Base-by-base conservation (phyloP, 768 basidiomycete species). In the Collybia sp. region DNA sequence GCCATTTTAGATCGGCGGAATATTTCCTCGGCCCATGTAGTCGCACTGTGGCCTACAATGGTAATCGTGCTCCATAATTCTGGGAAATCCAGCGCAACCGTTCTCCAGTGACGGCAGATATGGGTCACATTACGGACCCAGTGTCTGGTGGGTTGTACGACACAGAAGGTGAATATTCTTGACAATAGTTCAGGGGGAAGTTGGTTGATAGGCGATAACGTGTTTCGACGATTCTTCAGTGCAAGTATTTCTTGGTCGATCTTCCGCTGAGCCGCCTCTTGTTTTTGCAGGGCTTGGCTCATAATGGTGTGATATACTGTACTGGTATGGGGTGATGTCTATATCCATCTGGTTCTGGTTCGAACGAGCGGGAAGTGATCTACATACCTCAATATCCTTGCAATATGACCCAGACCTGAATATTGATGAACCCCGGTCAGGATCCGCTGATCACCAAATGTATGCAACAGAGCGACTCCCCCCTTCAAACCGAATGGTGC, bases 171-270 rank as follows among this genome's bases (percentile, higher is more conserved):
- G 50, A 75, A 75, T 20, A 76, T 63, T 37, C 56, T 63, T 31
- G 59, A 61, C 1, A 75, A 61, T 10, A 73, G 51, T 54, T 75
- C 75, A 5, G 69, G 62, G 18, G 75, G 73, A n/a, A 75, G 62
- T 15, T 49, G 48, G 2, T 66, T 66, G 18, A 74, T 63, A 30
- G 66, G 62, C 3, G 71, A 59, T 2, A 70, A 52, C 3, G 49
- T 32, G 50, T 76, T 75, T 20, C 71, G 64, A 19, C 56, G 61
- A 16, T 58, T 57, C 47, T 63, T 69, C 30, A 67, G 56, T 39
- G 54, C 44, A 8, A 47, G 47, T 25, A 75, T 63, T 38, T 72
- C 65, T 31, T 58, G 53, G 55, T 75, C 72, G 33, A 75, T 67
- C 16, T 59, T 53, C 15, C 46, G 48, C 36, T 60, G 63, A n/a